Evolutionary conservation across 1,139 yeast genomes (phyloP).

Genomic region (Pichia sp.): DNA sequence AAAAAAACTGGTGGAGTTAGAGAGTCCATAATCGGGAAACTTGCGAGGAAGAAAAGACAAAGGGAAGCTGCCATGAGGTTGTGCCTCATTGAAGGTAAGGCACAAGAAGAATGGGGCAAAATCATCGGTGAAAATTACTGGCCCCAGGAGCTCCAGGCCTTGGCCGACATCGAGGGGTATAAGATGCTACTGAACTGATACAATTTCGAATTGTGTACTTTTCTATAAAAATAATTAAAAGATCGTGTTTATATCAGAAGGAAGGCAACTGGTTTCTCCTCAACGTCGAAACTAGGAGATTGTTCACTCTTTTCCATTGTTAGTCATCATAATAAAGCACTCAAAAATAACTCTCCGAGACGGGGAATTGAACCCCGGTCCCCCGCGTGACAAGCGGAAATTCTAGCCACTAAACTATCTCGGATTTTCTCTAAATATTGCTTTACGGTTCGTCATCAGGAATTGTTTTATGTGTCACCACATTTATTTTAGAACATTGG

Average conservation of each 20-base stretch:
- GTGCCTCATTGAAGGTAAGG: slow-evolving; percentile 42
- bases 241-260: slow-evolving; percentile 13
- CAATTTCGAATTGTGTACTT: background rate
- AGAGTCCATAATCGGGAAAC: slow-evolving; percentile 43
- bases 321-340: slow-evolving; percentile 20
- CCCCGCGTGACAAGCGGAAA: slow-evolving; percentile 27
- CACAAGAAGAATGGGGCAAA: slow-evolving; percentile 36
- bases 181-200: slow-evolving; percentile 4
- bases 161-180: slow-evolving; percentile 24
- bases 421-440: slow-evolving; percentile 8
- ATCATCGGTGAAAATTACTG: slow-evolving; percentile 27
- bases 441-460: too few relatives aligned
- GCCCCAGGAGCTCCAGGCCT: slow-evolving; percentile 24
- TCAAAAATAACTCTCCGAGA: slow-evolving; percentile 21
- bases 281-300: slow-evolving; percentile 27
- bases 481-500: too few relatives aligned
- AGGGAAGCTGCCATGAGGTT: slow-evolving; percentile 45
- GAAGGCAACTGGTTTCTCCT: slow-evolving; percentile 22
- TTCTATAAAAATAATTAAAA: background rate
- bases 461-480: too few relatives aligned
- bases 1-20: slow-evolving; percentile 48
- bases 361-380: slow-evolving; percentile 28
- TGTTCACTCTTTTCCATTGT: slow-evolving; percentile 27
- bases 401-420: slow-evolving; percentile 26
- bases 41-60: slow-evolving; percentile 39